Evolutionary conservation across 148 eudicot genomes (phyloP), one percentile per base, ranked within the genome.

Genomic region (Chenopodium formosanum): DNA sequence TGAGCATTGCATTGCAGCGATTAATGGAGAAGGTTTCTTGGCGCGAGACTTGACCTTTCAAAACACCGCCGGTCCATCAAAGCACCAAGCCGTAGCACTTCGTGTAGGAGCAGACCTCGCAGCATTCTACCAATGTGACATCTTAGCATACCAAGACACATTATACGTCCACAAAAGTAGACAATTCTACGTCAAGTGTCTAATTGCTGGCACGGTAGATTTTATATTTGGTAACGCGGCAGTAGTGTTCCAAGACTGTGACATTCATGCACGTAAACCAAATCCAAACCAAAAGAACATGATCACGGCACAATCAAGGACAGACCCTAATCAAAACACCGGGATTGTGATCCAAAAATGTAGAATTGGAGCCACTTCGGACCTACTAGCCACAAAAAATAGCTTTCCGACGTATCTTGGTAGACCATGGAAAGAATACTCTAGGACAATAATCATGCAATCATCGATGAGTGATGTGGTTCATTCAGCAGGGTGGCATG

Each of bases 51-150:
- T 84, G 75, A 84, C 86, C 74, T 37, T 84, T 65, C 71, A 84
- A 60, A 84, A 84, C 86, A 78, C 84, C 1, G 86, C 86, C 0
- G 86, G 86, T 31, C 84, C 86, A 67, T 81, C 86, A 73, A 84
- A 84, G 48, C 86, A 84, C 84, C 86, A 84, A 84, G 86, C 86
- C 0, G 86, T 84, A 8, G 86, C 86, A 22, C 84, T 84, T 22
- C 82, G 86, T 0, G 86, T 84, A 19, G 82, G 86, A 7, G 69
- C 84, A 2, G 86, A 84, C 79, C 65, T 71, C 0, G 19, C 86
- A 4, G 86, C 86, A 14, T 84, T 84, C 34, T 81, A 84, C 82
- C 56, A 81, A 4, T 84, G 86, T 34, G 82, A 81, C 82, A 77
- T 84, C 52, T 47, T 84, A 47, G 86, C 84, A 6, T 84, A 84